Base-by-base conservation (phyloP, 2,329 filamentous ascomycete species). In the Dactylonectria macrodidyma region DNA sequence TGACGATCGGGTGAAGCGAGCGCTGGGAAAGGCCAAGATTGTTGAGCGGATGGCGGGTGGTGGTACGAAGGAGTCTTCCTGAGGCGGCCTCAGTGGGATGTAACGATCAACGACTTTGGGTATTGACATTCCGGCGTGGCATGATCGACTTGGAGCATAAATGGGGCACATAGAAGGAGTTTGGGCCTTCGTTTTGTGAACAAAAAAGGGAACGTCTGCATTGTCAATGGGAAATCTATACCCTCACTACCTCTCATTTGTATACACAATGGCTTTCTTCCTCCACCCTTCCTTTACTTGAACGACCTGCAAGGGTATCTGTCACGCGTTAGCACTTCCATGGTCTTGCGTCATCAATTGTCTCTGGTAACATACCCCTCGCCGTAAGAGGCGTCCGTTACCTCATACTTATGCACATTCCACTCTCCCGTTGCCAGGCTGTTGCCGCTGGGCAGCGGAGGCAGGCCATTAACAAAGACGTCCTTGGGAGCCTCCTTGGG, bases 1-100 rank as follows among this genome's bases (percentile, higher is more conserved):
- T 76, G 96, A 99, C 76, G 94, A 98, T 78, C 87, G 95, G 12
- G 78, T 97, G 46, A 96, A 95, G 82, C 89, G 93, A 71, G 95
- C 95, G 4, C 89, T 90, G 73, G 92, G 92, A 3, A 98, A 97
- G 79, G 89, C 89, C 1, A 97, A 95, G 81, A 88, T 99, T 54
- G 90, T 98, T 51, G 92, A 96, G 80, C 91, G 91, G 67, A 90
- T 93, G 72, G 76, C 87, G 1, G 84, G 84, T 0, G 75, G 70
- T 59, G 34, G 30, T 59, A 54, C 63, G 24, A 75, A 58, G 52
- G 75, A 77, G 57, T 30, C 66, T 14, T 44, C 71, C 1, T 64
- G 65, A 50, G 65, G 56, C 6, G 38, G 16, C 22, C 9, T 50
- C 61, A n/a, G 59, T 64, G 51, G 47, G 59, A 56, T 41, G 41